Evolutionary conservation across 2,329 filamentous ascomycete species (phyloP), one percentile per base, ranked within the genome.

Genomic region (Rasamsonia emersonii): DNA sequence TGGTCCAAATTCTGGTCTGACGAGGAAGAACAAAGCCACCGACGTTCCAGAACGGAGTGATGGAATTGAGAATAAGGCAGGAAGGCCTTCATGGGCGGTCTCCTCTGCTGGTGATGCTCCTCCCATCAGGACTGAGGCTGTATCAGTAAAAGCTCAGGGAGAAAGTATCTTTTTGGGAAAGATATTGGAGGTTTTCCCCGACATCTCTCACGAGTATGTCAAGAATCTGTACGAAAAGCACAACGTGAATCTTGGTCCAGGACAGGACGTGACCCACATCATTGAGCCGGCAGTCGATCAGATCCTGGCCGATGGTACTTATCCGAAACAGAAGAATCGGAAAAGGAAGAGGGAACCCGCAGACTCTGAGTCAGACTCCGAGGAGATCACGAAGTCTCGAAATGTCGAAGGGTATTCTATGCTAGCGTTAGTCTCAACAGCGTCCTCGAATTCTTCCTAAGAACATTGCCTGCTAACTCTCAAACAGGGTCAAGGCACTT

Each of bases 171-270:
- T 56, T 30, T 46, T 67, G 11, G 39, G 43, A 6, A 46, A 51
- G n/a, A 45, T 71, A 11, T 21, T 62, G 4, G 46, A 50, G 8
- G 42, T 71, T 6, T 70, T 71, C 33, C 68, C 68, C 6, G 65
- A 64, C 29, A 65, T 71, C 24, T 60, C 59, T 33, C 56, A 49
- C 14, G 46, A 58, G 8, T 58, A 65, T 42, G 56, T 70, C 14
- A 42, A 41, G 8, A 42, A 47, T 10, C 43, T 67, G n/a, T 64
- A 60, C 36, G 39, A 52, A 14, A 30, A 34, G 21, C 23, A 40
- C n/a, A n/a, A n/a, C n/a, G n/a, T 9, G 25, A 37, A 19, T 18
- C 19, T 19, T 24, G n/a, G n/a, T 11, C 7, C 9, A 33, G 28
- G 18, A 15, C 13, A n/a, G 18, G 11, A 14, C 18, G 19, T 34